Evolutionary conservation across 1,284 basidiomycete genomes (phyloP), one percentile per base, ranked within the genome.

Genomic region (Sanghuangporus weigelae): DNA sequence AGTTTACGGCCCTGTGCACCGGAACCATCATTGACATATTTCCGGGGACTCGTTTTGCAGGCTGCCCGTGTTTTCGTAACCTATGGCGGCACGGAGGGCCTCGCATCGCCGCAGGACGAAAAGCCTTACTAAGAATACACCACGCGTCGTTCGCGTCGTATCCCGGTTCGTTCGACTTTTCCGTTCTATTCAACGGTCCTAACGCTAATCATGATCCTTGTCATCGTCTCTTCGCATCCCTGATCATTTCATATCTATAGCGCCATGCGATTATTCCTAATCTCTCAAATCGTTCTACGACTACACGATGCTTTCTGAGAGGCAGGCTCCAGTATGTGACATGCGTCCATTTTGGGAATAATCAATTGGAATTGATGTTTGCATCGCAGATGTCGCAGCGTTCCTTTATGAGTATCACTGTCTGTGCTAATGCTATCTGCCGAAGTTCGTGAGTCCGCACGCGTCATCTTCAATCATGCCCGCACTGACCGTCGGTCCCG

Each of bases 121-220:
- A 69, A 90, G 91, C 68, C 89, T 90, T 0, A 84, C 86, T 0
- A 80, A 78, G 62, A 91, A 88, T 69, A 91, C 92, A 87, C 89
- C 89, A 8, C 77, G 83, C 59, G 82, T 92, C 7, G 89, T 92
- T 36, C 89, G 89, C 70, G 82, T 87, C 67, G 89, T 92, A 1
- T 92, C 92, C 68, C 91, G 89, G 87, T 81, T 89, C 36, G 92
- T 92, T 50, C 71, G 90, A 62, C 74, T 91, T 26, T 92, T 92
- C 69, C 92, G 92, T 66, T 57, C 70, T 89, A 11, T 70, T 92
- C 42, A 87, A 92, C 65, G 90, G 89, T 5, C 73, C 92, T 46
- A 89, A 92, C 68, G 86, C 89, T 88, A 49, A 49, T 75, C 68
- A 26, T 57, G 16, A 6, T 51, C 26, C 31, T 4, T 6, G 11